phyloP scores from a whole-genome alignment of 805 yeast genomes.

The Alloascoidea africana region DNA sequence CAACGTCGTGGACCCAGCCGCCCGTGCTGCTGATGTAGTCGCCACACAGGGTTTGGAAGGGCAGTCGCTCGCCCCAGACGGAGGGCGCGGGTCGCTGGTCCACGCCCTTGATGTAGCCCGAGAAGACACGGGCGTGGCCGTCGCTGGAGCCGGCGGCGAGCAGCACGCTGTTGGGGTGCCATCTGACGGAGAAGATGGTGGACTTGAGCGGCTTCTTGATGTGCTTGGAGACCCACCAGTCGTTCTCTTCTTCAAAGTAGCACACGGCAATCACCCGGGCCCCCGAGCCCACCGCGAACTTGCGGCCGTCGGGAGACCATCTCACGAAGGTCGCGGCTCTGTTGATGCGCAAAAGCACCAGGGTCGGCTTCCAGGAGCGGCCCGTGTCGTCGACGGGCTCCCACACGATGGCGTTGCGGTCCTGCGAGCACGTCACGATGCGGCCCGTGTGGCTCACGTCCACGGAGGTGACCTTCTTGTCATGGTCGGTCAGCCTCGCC shows the following conservation, averaged over 20 bases:
- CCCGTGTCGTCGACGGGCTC: constrained; percentile 50
- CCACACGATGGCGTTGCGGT: constrained; percentile 96
- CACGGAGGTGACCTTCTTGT: constrained; percentile 86
- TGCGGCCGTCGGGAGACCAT: constrained; percentile 92
- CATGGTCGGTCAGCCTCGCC: constrained; percentile 67
- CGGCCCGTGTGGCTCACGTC: constrained; percentile 73
- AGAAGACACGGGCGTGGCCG: constrained; percentile 81
- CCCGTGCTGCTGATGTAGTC: constrained; percentile 58
- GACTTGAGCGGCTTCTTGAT: constrained; percentile 90
- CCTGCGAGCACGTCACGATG: constrained; percentile 95
- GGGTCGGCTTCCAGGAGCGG: constrained; percentile 61
- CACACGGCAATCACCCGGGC: constrained; percentile 92
- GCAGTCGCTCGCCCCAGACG: constrained; percentile 90
- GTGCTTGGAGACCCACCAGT: constrained; percentile 99
- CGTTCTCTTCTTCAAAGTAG: constrained; percentile 89
- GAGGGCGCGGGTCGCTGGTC: constrained; percentile 72
- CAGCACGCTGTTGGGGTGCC: constrained; percentile 90
- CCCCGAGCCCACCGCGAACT: constrained; percentile 95
- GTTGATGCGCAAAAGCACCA: constrained; percentile 83
- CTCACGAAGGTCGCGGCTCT: constrained; percentile 89
- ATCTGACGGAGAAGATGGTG: constrained; percentile 65
- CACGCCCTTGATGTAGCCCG: constrained; percentile 77
- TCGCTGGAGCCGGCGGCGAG: constrained; percentile 88
- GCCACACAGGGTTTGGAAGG: constrained; percentile 84
- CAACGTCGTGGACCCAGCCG: constrained; percentile 86